Conservation (phyloP, 164 flowering plant genomes). For the Aristolochia californica region DNA sequence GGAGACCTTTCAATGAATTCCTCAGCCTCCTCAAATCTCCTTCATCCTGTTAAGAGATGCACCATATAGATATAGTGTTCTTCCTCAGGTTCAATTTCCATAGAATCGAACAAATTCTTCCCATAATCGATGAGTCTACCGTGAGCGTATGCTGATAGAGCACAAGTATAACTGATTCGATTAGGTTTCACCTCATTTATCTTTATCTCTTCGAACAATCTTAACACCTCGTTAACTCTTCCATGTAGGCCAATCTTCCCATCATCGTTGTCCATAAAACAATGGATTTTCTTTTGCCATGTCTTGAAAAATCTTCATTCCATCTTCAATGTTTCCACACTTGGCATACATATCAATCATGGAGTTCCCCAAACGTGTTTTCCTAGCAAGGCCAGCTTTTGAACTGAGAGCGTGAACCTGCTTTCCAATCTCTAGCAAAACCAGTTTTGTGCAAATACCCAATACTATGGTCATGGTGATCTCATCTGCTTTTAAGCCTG, state of each 20-base stretch:
- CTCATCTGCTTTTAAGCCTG: slow-evolving; percentile 12
- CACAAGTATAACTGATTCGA: slow-evolving; percentile 13
- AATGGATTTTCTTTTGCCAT: slow-evolving; percentile 10
- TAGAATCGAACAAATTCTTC: slow-evolving; percentile 8
- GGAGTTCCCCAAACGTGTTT: slow-evolving; percentile 10
- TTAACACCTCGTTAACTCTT: slow-evolving; percentile 10
- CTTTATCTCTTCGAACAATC: slow-evolving; percentile 17
- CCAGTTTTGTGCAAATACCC: slow-evolving; percentile 14
- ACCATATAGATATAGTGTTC: slow-evolving; percentile 18
- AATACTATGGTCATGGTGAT: slow-evolving; percentile 12
- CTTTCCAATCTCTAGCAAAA: slow-evolving; percentile 15
- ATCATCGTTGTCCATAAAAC: slow-evolving; percentile 21
- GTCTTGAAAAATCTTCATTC: slow-evolving; percentile 6
- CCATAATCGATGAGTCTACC: slow-evolving; percentile 13
- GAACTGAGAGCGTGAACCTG: slow-evolving; percentile 9
- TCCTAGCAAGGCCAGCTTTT: slow-evolving; percentile 9
- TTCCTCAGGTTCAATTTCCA: slow-evolving; percentile 13
- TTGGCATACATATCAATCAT: slow-evolving; percentile 22
- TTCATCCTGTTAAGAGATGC: slow-evolving; percentile 12
- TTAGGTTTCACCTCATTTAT: slow-evolving; percentile 15
- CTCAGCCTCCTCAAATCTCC: slow-evolving; percentile 15
- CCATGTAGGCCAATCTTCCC: slow-evolving; percentile 19
- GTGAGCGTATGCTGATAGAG: slow-evolving; percentile 16
- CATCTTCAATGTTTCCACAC: slow-evolving; percentile 18
- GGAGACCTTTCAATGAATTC: slow-evolving; percentile 12